phyloP scores from a whole-genome alignment of 225 moss, liverwort and hornwort genomes.

The Sphagnum tenellum region DNA sequence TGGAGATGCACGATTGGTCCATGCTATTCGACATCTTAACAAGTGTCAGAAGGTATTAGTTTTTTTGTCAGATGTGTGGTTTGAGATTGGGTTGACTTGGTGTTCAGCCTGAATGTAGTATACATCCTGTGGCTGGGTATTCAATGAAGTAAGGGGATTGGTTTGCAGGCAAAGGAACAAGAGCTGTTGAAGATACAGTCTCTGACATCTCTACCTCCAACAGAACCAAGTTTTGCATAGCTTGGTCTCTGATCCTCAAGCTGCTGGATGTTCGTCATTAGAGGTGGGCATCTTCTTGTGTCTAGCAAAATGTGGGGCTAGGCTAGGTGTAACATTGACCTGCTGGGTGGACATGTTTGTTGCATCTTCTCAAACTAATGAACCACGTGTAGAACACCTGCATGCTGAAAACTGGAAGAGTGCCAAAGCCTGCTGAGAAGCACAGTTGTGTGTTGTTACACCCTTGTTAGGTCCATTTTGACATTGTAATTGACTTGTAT shows the following conservation, averaged over 20 bases:
- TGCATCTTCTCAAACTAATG: too few relatives aligned
- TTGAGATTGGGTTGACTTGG: neutral
- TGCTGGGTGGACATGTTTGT: too few relatives aligned
- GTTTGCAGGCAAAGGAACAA: constrained; percentile 16
- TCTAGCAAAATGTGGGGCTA: neutral
- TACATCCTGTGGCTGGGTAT: neutral
- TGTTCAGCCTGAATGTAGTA: neutral
- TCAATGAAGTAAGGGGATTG: neutral
- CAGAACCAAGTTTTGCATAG: constrained; percentile 10
- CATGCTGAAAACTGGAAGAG: too few relatives aligned
- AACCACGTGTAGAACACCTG: too few relatives aligned
- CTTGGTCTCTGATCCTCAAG: constrained; percentile 9
- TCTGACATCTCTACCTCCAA: constrained; percentile 13
- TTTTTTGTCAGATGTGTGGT: neutral
- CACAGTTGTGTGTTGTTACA: too few relatives aligned
- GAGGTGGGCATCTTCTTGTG: constrained; percentile 15
- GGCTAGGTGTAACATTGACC: too few relatives aligned
- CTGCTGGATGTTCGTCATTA: constrained; percentile 6
- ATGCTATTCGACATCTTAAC: constrained; percentile 42
- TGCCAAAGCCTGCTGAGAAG: too few relatives aligned
- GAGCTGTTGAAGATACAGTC: constrained; percentile 14
- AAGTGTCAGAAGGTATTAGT: constrained; percentile 21
- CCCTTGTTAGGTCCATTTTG: too few relatives aligned
- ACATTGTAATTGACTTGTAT: neutral
- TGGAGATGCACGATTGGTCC: constrained; percentile 29